These are phyloP conservation scores for Lentinula guzmanii DNA, from an alignment of 768 basidiomycete genomes.

Conservation along the genomic window DNA sequence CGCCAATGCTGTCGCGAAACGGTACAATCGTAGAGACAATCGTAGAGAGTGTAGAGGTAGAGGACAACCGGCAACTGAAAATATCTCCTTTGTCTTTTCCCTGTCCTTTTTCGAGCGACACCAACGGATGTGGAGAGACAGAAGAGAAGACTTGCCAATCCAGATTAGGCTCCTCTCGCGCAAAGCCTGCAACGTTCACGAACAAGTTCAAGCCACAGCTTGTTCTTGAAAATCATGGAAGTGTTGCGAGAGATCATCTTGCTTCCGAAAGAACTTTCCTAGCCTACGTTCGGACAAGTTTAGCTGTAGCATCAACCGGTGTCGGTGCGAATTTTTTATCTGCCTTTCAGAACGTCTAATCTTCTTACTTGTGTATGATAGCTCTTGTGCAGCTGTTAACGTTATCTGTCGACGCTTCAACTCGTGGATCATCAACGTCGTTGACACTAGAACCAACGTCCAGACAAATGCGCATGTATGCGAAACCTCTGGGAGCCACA, in stretches of 20 bases:
- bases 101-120: neutral
- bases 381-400: conserved; percentile 4
- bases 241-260: conserved; percentile 59
- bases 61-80: neutral
- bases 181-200: neutral
- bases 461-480: neutral
- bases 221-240: conserved; percentile 50
- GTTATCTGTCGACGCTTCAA: neutral
- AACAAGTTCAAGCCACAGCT: neutral
- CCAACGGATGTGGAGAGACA: neutral
- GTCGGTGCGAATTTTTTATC: conserved; percentile 40
- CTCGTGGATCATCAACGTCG: neutral
- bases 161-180: neutral
- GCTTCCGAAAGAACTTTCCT: conserved; percentile 60
- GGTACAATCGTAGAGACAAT: neutral
- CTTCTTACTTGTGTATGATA: neutral
- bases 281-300: conserved; percentile 59
- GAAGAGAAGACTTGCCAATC: neutral
- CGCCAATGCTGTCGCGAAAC: neutral
- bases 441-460: neutral
- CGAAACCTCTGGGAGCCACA: neutral
- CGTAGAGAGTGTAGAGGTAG: neutral
- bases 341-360: neutral
- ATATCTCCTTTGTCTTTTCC: neutral
- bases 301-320: conserved; percentile 52